Conservation (phyloP, 148 eudicot species). For the Chenopodium berlandieri region DNA sequence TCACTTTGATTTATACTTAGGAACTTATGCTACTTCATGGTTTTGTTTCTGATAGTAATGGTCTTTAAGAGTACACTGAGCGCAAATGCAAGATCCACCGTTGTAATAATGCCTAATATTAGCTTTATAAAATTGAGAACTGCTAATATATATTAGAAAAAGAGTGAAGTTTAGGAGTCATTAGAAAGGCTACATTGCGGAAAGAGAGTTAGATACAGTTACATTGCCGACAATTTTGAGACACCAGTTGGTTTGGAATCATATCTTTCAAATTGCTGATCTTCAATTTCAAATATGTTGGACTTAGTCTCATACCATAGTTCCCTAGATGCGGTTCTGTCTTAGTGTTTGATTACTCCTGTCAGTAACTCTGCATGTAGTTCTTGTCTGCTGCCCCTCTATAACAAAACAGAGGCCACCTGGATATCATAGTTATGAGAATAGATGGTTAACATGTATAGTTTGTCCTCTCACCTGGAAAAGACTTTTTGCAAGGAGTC, state of each 20-base stretch:
- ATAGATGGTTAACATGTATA: neutral
- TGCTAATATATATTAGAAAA: neutral
- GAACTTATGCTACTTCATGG: neutral
- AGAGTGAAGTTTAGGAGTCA: neutral
- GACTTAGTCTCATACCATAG: constrained; percentile 7
- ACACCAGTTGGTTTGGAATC: neutral
- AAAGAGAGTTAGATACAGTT: neutral
- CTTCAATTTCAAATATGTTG: neutral
- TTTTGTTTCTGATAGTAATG: neutral
- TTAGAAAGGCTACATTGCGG: constrained; percentile 1
- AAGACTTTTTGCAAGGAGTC: neutral
- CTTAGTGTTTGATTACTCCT: constrained; percentile 2
- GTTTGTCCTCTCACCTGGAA: neutral
- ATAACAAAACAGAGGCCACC: neutral
- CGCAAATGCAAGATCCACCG: neutral
- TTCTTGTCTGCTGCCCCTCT: neutral
- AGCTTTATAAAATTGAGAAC: neutral
- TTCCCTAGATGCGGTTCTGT: neutral
- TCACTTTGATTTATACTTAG: neutral
- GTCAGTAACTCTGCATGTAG: neutral
- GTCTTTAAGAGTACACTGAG: neutral
- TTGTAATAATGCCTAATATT: neutral
- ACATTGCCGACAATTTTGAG: neutral
- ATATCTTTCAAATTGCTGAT: neutral
- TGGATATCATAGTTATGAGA: neutral